Conservation (phyloP, 441 rosid species). For the Eruca vesicaria region DNA sequence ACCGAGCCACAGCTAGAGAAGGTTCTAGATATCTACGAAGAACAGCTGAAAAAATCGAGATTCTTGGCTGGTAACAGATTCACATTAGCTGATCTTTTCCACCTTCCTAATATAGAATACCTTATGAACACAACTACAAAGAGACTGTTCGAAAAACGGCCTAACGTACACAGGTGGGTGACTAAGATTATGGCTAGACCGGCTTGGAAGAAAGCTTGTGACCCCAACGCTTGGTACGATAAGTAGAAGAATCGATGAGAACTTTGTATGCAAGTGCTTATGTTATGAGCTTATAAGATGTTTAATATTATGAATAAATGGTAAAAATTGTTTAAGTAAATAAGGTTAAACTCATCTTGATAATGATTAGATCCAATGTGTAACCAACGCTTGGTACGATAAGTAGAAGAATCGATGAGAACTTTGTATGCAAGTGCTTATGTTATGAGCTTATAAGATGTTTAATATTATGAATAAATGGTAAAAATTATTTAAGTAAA, state of each 20-base stretch:
- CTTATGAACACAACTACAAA: constrained; percentile 43
- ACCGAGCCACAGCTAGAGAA: constrained; percentile 43
- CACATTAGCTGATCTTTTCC: constrained; percentile 67
- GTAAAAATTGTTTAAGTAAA: too few relatives aligned
- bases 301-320: too few relatives aligned
- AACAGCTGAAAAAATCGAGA: constrained; percentile 48
- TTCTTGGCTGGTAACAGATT: constrained; percentile 55
- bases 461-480: too few relatives aligned
- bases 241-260: background rate
- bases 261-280: background rate
- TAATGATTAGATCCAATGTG: too few relatives aligned
- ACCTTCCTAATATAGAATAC: constrained; percentile 46
- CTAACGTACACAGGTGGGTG: constrained; percentile 53
- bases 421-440: too few relatives aligned
- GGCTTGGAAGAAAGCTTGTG: constrained; percentile 53
- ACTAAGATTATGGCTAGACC: constrained; percentile 59
- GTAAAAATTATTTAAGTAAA: too few relatives aligned
- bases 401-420: too few relatives aligned
- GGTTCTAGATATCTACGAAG: constrained; percentile 70
- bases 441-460: too few relatives aligned
- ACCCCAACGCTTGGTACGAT: constrained; percentile 8
- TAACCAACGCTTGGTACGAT: too few relatives aligned
- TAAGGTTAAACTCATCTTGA: too few relatives aligned
- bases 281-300: background rate
- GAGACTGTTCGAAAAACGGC: constrained; percentile 39